Percentiles rank a stretch among this genome's conserved stretches.
phyloP scores from a whole-genome alignment of 495 filamentous ascomycete species.

The Penicillium subrubescens region DNA sequence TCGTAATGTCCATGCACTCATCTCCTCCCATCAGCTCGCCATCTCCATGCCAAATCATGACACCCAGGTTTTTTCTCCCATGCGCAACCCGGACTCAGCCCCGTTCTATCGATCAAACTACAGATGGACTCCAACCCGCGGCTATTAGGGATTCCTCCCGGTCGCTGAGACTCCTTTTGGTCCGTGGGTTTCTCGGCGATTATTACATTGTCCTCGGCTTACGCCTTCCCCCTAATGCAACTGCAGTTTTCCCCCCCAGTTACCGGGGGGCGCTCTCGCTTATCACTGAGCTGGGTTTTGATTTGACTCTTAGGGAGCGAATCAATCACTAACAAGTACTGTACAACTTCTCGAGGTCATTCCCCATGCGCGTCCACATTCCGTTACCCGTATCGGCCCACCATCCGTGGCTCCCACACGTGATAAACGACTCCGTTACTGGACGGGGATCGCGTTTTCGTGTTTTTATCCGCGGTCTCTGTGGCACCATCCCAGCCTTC shows the following conservation, averaged over 20 bases:
- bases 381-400: slow-evolving; percentile 18
- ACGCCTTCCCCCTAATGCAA: neutral
- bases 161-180: neutral
- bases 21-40: neutral
- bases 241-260: neutral
- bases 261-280: neutral
- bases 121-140: neutral
- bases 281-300: neutral
- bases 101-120: neutral
- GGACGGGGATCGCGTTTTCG: slow-evolving; percentile 1
- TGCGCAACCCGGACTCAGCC: neutral
- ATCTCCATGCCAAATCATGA: neutral
- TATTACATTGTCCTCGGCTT: neutral
- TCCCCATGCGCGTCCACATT: slow-evolving; percentile 22
- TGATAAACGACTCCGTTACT: slow-evolving; percentile 7
- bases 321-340: neutral
- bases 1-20: neutral
- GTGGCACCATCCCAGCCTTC: slow-evolving; percentile 4
- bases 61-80: neutral
- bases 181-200: neutral
- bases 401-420: slow-evolving; percentile 13
- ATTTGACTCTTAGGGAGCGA: neutral
- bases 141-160: neutral
- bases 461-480: neutral
- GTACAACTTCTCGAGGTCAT: neutral